Percentiles rank a stretch among this genome's conserved stretches.
Evolutionary conservation across 108 stramenopile genomes (phyloP).

Genomic region (Skeletonema costatum): DNA sequence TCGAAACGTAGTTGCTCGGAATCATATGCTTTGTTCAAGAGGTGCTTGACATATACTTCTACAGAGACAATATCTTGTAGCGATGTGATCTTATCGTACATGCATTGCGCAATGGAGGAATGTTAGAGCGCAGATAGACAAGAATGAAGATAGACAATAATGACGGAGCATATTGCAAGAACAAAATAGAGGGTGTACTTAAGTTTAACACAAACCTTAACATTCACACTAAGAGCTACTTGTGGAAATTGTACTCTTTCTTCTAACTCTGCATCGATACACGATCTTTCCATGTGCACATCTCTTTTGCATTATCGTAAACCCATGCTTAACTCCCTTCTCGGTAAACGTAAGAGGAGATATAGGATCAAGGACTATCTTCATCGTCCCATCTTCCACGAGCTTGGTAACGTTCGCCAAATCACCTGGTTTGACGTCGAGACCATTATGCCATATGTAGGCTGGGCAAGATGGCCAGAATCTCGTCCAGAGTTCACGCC

Average conservation of each 20-base stretch:
- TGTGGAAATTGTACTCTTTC: neutral
- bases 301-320: slow-evolving; percentile 52
- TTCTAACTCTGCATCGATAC: slow-evolving; percentile 7
- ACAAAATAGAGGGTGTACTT: too few species aligned
- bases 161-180: too few species aligned
- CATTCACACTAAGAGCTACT: too few species aligned
- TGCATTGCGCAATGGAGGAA: slow-evolving; percentile 13
- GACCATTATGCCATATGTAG: slow-evolving; percentile 23
- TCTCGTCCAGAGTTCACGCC: slow-evolving; percentile 40
- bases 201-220: too few species aligned
- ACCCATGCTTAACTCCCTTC: slow-evolving; percentile 70
- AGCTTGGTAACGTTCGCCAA: slow-evolving; percentile 30
- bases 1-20: neutral
- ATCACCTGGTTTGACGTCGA: slow-evolving; percentile 26
- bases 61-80: slow-evolving; percentile 13
- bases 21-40: slow-evolving; percentile 15
- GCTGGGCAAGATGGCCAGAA: slow-evolving; percentile 23
- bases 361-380: slow-evolving; percentile 61
- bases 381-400: slow-evolving; percentile 55
- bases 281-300: slow-evolving; percentile 70
- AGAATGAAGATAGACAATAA: too few species aligned
- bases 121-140: neutral
- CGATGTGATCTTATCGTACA: neutral
- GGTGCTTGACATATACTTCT: neutral
- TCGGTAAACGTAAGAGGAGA: slow-evolving; percentile 72